These are phyloP conservation scores for Malassezia japonica DNA, from an alignment of 1,284 basidiomycete species.

Conservation along the genomic window DNA sequence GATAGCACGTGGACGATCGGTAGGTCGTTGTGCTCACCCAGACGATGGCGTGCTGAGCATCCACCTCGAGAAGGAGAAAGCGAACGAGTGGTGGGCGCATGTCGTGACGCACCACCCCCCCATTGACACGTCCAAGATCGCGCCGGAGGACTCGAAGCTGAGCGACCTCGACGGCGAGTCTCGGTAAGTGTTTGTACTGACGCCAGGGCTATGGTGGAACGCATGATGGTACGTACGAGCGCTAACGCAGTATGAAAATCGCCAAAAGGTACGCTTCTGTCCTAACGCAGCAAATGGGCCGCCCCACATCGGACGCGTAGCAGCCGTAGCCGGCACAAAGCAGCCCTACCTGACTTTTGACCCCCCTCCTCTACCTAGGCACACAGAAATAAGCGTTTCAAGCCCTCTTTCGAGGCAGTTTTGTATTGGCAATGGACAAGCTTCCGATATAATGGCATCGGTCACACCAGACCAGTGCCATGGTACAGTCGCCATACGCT, in stretches of 20 bases:
- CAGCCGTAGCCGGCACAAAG: too few species aligned
- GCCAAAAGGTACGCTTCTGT: conserved; percentile 81
- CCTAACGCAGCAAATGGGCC: conserved; percentile 6
- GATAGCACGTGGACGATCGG: conserved; percentile 95
- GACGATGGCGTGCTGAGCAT: conserved; percentile 66
- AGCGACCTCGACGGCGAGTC: conserved; percentile 91
- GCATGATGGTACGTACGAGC: conserved; percentile 85
- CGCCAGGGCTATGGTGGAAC: conserved; percentile 93
- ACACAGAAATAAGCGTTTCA: conserved; percentile 3
- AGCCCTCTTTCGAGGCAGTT: conserved; percentile 12
- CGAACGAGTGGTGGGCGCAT: conserved; percentile 94
- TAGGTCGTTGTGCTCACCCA: conserved; percentile 43
- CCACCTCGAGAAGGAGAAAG: conserved; percentile 77
- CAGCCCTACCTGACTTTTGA: too few species aligned
- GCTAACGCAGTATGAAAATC: conserved; percentile 73
- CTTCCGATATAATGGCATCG: conserved; percentile 12
- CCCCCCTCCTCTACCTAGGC: too few species aligned
- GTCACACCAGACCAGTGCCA: conserved; percentile 5
- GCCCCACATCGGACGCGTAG: neutral
- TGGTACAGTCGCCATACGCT: conserved; percentile 10
- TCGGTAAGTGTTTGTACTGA: conserved; percentile 52
- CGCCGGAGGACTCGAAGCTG: conserved; percentile 87
- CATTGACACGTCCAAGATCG: conserved; percentile 92
- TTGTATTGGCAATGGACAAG: conserved; percentile 16
- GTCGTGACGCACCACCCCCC: conserved; percentile 89